Percentiles rank a stretch among this genome's conserved stretches.
Conservation (phyloP, 2,329 filamentous ascomycete genomes). For the Aspergillus ochraceus region DNA sequence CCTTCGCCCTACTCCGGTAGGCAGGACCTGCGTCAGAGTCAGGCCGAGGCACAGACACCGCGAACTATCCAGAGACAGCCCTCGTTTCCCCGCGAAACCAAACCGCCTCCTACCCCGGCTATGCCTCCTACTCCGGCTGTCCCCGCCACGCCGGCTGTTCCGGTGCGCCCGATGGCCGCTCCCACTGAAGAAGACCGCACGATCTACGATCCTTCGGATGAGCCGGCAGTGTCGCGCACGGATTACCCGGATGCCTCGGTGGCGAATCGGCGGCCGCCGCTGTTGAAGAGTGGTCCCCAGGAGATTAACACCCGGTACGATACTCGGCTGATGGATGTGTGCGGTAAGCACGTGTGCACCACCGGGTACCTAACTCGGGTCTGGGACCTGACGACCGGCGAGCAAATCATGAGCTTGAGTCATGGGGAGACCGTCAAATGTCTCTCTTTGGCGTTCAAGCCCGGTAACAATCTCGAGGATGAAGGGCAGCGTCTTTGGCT, state of each 20-base stretch:
- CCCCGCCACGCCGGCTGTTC: slow-evolving; percentile 13
- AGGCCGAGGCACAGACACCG: slow-evolving; percentile 21
- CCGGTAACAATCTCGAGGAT: slow-evolving; percentile 71
- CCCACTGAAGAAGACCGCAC: slow-evolving; percentile 53
- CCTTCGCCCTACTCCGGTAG: slow-evolving; percentile 14
- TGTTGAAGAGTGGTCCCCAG: slow-evolving; percentile 67
- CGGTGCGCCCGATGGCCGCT: slow-evolving; percentile 41
- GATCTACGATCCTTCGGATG: slow-evolving; percentile 36
- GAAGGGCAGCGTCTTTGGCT: slow-evolving; percentile 86
- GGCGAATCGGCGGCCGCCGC: slow-evolving; percentile 80
- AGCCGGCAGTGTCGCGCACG: slow-evolving; percentile 53
- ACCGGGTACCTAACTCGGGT: slow-evolving; percentile 83
- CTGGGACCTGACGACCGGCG: slow-evolving; percentile 82
- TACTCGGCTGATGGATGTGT: slow-evolving; percentile 80
- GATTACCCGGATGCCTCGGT: slow-evolving; percentile 83
- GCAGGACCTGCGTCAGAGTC: slow-evolving; percentile 15
- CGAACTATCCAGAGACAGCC: slow-evolving; percentile 26
- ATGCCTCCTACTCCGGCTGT: slow-evolving; percentile 16
- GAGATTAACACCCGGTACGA: slow-evolving; percentile 87
- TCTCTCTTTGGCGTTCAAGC: slow-evolving; percentile 81
- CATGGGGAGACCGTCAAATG: slow-evolving; percentile 85
- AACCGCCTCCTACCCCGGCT: slow-evolving; percentile 18
- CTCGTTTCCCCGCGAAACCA: slow-evolving; percentile 29
- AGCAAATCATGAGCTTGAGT: slow-evolving; percentile 74
- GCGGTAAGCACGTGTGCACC: slow-evolving; percentile 82